Evolutionary conservation across 75 land plant species (phyloP), one percentile per base, ranked within the genome.

Genomic region (Adiantum capillusveneris): DNA sequence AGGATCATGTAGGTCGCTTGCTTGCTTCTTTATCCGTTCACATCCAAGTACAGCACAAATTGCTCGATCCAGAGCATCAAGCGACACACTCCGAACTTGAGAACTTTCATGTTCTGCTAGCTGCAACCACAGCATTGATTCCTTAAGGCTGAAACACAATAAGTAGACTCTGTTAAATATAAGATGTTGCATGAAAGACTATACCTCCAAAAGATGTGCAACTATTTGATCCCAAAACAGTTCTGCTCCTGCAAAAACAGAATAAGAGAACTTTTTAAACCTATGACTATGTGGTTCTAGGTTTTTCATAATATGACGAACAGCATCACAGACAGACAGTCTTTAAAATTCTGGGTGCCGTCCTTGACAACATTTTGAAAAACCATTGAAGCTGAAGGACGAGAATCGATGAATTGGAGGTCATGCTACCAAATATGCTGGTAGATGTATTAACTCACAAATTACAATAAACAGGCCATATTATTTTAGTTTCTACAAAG

Each of bases 51-150:
- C 87, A 66, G 90, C 73, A 77, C 98, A 93, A 56, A 93, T 85
- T 25, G 90, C 79, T 59, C 93, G 74, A 60, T 93, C 98, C 53
- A 93, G 58, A 44, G 98, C 98, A 73, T 89, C 96, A 29, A 93
- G 85, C 41, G 87, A 84, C 60, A 83, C 73, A 60, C 65, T 75
- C 53, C 96, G 69, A 18, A 93, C 70, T 52, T 81, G 84, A 22
- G 76, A 81, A 55, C 68, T 85, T 16, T 84, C 67, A 60, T 76
- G 80, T 24, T 85, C 75, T 22, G 83, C 79, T 58, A 92, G 80
- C 97, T 92, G 85, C 44, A 72, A 18, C 44, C 58, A 42, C 53
- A 9, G 16, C 34, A 13, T 25, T 28, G 56, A 20, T 58, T 30
- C 27, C 46, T 37, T 16, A 46, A 20, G 51, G 24, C 22, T 17